Evolutionary conservation across 768 basidiomycete species (phyloP).

Genomic region (Pleurotus ostreatus): DNA sequence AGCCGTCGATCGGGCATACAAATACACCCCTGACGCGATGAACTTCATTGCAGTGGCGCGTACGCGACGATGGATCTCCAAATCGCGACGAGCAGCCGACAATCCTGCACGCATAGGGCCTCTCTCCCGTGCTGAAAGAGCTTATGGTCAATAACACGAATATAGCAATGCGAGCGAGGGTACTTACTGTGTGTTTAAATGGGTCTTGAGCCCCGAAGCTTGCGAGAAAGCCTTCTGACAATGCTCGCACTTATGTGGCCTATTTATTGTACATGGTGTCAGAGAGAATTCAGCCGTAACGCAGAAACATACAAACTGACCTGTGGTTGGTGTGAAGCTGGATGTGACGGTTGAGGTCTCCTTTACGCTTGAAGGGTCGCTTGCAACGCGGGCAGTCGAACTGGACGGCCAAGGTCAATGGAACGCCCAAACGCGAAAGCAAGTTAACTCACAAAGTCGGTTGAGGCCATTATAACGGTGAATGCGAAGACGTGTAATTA

Average conservation of each 20-base stretch:
- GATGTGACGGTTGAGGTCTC: slow-evolving; percentile 58
- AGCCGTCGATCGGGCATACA: slow-evolving; percentile 40
- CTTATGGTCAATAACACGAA: not conserved
- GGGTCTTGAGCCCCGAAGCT: slow-evolving; percentile 56
- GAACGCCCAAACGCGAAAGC: not conserved
- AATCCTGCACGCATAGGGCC: slow-evolving; percentile 50
- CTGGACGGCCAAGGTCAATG: slow-evolving; percentile 16
- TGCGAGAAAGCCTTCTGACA: slow-evolving; percentile 61
- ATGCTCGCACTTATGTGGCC: slow-evolving; percentile 45
- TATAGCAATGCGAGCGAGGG: not conserved
- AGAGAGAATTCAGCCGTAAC: not conserved
- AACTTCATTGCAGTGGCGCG: slow-evolving; percentile 60
- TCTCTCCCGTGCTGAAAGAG: slow-evolving; percentile 39
- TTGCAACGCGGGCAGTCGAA: slow-evolving; percentile 39
- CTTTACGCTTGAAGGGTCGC: slow-evolving; percentile 50
- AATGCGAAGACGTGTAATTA: slow-evolving; percentile 7
- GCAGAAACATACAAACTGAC: slow-evolving; percentile 31
- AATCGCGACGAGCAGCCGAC: slow-evolving; percentile 46
- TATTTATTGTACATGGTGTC: slow-evolving; percentile 18
- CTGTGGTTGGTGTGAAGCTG: slow-evolving; percentile 44
- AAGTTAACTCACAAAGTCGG: not conserved
- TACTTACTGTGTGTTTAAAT: slow-evolving; percentile 63
- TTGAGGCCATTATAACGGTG: not conserved
- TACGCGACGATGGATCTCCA: slow-evolving; percentile 66
- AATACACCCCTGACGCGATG: slow-evolving; percentile 42